These are phyloP conservation scores for Pisolithus orientalis DNA, from an alignment of 768 basidiomycete species.

Conservation along the genomic window DNA sequence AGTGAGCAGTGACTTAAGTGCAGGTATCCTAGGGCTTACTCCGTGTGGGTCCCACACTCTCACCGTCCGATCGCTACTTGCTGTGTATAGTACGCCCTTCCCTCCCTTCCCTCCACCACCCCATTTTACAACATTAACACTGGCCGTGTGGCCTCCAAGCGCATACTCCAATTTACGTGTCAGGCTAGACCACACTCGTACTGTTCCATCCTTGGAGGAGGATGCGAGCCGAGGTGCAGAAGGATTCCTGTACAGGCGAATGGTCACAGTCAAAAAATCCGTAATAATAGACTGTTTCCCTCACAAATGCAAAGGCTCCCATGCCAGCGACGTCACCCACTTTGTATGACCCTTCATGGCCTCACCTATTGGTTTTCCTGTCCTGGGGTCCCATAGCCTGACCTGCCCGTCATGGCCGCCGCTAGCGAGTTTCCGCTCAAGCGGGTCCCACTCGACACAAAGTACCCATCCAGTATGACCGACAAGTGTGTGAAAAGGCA, in stretches of 20 bases:
- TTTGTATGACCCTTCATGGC: slow-evolving; percentile 91
- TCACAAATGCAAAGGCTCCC: slow-evolving; percentile 94
- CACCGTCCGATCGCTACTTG: slow-evolving; percentile 90
- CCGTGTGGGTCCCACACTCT: slow-evolving; percentile 88
- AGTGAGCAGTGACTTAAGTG: slow-evolving; percentile 2
- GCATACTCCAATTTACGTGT: slow-evolving; percentile 73
- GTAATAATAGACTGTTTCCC: slow-evolving; percentile 18
- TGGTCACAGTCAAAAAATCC: slow-evolving; percentile 1
- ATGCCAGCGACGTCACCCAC: slow-evolving; percentile 92
- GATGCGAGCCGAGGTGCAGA: slow-evolving; percentile 81
- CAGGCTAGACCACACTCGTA: slow-evolving; percentile 85
- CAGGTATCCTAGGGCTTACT: slow-evolving; percentile 35
- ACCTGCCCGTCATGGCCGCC: slow-evolving; percentile 95
- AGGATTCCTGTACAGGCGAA: slow-evolving; percentile 50
- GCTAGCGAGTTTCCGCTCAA: slow-evolving; percentile 85
- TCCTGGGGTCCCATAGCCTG: slow-evolving; percentile 90
- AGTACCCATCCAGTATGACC: slow-evolving; percentile 97
- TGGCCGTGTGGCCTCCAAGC: slow-evolving; percentile 89
- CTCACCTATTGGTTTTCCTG: slow-evolving; percentile 83
- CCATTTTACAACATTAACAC: slow-evolving; percentile 95
- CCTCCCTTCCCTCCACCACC: slow-evolving; percentile 71
- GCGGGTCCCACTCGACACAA: slow-evolving; percentile 94
- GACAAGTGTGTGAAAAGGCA: slow-evolving; percentile 76
- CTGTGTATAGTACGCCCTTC: slow-evolving; percentile 83
- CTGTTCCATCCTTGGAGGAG: slow-evolving; percentile 93